Conservation (phyloP, 2,329 filamentous ascomycete species). For the Penicillium sp. region DNA sequence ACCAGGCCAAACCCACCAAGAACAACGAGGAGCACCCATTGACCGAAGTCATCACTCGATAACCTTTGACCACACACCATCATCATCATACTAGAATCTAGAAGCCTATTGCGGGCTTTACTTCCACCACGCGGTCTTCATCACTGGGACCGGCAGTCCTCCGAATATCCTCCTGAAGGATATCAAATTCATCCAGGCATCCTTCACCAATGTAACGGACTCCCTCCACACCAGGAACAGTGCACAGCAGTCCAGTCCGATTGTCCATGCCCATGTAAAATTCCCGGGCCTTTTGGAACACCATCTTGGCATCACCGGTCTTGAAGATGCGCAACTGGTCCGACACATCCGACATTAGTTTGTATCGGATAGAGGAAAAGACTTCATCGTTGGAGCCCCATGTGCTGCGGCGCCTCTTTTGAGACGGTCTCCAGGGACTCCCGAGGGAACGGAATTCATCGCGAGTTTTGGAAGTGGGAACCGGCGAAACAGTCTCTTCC, state of each 20-base stretch:
- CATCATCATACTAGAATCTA: background rate
- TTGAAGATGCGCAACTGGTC: conserved; percentile 17
- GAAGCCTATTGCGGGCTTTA: background rate
- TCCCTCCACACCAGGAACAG: background rate
- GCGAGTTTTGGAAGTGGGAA: too few relatives aligned
- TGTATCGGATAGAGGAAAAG: conserved; percentile 12
- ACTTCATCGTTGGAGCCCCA: background rate
- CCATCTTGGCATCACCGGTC: conserved; percentile 7
- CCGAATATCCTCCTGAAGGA: conserved; percentile 18
- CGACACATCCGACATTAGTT: conserved; percentile 14
- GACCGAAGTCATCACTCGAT: background rate
- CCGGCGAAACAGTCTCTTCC: too few relatives aligned
- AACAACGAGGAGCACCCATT: too few relatives aligned
- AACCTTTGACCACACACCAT: background rate
- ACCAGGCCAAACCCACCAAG: background rate
- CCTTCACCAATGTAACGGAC: conserved; percentile 21
- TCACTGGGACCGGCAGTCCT: background rate
- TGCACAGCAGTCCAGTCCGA: conserved; percentile 8
- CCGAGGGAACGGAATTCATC: background rate
- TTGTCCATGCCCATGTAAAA: conserved; percentile 20
- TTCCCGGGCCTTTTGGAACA: conserved; percentile 22
- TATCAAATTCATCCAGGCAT: conserved; percentile 20
- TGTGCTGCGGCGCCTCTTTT: background rate
- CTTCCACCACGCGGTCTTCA: background rate
- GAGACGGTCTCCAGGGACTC: background rate